phyloP scores from a whole-genome alignment of 2,329 filamentous ascomycete genomes.

The Ascocoryne sarcoides region DNA sequence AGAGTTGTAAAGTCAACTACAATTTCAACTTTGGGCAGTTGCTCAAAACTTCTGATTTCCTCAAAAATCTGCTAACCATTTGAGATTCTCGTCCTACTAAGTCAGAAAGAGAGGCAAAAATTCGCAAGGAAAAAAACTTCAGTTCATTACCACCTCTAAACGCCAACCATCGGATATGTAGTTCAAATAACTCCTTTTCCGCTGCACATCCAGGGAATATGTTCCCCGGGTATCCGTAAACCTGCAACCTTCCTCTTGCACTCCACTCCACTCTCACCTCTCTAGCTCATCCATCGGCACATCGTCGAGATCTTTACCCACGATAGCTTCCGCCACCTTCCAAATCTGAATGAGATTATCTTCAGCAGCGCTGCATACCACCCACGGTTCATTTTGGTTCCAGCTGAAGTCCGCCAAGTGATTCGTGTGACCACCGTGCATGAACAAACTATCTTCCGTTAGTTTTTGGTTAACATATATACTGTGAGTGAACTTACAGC shows the following conservation, averaged over 20 bases:
- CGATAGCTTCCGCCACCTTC: slow-evolving; percentile 77
- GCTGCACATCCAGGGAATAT: neutral
- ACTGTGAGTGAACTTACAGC: slow-evolving; percentile 52
- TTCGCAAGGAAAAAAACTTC: no score
- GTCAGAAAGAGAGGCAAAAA: no score
- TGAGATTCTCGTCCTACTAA: no score
- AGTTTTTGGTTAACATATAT: slow-evolving; percentile 6
- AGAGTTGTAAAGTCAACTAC: no score
- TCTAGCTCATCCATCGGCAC: slow-evolving; percentile 71
- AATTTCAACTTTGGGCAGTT: no score
- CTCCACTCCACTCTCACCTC: slow-evolving; percentile 32
- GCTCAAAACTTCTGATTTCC: no score
- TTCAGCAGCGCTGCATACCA: slow-evolving; percentile 89
- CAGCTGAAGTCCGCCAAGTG: slow-evolving; percentile 94
- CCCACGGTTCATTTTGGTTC: slow-evolving; percentile 96
- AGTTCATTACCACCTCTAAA: no score
- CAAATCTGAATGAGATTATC: slow-evolving; percentile 96
- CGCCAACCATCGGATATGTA: neutral
- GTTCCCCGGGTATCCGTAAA: slow-evolving; percentile 14
- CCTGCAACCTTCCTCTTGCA: neutral
- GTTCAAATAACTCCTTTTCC: neutral
- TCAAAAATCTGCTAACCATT: no score
- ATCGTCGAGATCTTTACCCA: slow-evolving; percentile 67
- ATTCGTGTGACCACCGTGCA: slow-evolving; percentile 98
- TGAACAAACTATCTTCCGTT: slow-evolving; percentile 60